Evolutionary conservation across 1,284 basidiomycete species (phyloP).

Genomic region (Grifola frondosa): DNA sequence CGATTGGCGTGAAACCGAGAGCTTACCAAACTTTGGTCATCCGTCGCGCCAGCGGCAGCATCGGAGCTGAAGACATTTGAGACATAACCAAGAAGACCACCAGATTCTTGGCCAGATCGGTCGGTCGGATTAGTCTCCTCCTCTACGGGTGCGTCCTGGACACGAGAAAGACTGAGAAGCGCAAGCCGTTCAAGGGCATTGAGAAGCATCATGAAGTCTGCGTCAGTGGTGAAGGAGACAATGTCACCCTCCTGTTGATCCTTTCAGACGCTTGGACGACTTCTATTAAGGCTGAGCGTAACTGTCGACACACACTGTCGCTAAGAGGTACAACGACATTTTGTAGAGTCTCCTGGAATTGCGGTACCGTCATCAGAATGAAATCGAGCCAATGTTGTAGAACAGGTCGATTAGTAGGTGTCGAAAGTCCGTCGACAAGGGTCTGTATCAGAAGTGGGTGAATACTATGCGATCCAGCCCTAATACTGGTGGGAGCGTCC

Average conservation of each 20-base stretch:
- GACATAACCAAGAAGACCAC: conserved; percentile 77
- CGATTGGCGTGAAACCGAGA: neutral
- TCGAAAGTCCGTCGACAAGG: conserved; percentile 78
- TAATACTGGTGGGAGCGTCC: conserved; percentile 15
- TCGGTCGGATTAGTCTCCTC: conserved; percentile 58
- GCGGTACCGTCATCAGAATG: conserved; percentile 85
- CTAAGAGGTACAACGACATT: conserved; percentile 75
- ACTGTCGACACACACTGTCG: conserved; percentile 78
- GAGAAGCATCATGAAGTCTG: conserved; percentile 82
- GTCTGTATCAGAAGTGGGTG: conserved; percentile 77
- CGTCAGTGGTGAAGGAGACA: conserved; percentile 62
- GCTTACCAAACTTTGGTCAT: conserved; percentile 61
- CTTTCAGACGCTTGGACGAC: conserved; percentile 44
- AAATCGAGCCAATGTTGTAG: conserved; percentile 98
- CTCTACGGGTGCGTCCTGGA: conserved; percentile 45
- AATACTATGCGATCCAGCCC: conserved; percentile 42
- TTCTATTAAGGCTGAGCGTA: conserved; percentile 61
- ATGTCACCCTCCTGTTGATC: conserved; percentile 40
- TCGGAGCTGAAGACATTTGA: conserved; percentile 79
- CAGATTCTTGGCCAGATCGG: conserved; percentile 50
- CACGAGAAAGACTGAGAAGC: conserved; percentile 59
- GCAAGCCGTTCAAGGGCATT: conserved; percentile 83
- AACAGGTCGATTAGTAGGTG: conserved; percentile 70
- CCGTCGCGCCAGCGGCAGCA: conserved; percentile 37
- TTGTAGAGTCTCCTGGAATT: conserved; percentile 73